These are phyloP conservation scores for Aspergillus fischeri DNA, from an alignment of 2,329 filamentous ascomycete genomes.

Conservation along the genomic window DNA sequence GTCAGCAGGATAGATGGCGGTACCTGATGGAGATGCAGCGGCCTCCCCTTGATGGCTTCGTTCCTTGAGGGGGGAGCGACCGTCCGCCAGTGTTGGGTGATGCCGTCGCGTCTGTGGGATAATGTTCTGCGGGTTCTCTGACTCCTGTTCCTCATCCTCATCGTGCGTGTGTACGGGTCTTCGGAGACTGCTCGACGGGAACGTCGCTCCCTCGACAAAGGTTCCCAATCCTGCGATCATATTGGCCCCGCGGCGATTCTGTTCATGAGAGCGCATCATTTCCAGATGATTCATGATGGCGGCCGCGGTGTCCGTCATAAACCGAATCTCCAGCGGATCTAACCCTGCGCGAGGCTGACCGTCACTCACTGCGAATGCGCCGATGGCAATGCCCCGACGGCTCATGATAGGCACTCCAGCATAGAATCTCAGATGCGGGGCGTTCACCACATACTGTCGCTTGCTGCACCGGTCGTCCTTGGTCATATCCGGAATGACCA, in stretches of 20 bases:
- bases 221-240: slow-evolving; percentile 8
- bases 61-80: background rate
- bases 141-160: slow-evolving; percentile 3
- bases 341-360: slow-evolving; percentile 1
- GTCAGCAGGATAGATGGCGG: background rate
- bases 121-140: background rate
- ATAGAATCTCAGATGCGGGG: slow-evolving; percentile 43
- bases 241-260: slow-evolving; percentile 6
- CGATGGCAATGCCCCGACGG: slow-evolving; percentile 7
- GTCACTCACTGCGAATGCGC: slow-evolving; percentile 5
- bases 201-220: slow-evolving; percentile 7
- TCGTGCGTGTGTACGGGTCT: slow-evolving; percentile 6
- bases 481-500: slow-evolving; percentile 31
- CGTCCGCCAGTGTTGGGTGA: background rate
- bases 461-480: slow-evolving; percentile 29
- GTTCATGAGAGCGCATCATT: slow-evolving; percentile 7
- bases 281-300: slow-evolving; percentile 10
- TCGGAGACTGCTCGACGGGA: slow-evolving; percentile 3
- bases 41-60: background rate
- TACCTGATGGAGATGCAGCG: background rate
- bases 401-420: slow-evolving; percentile 41
- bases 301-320: slow-evolving; percentile 7
- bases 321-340: slow-evolving; percentile 3
- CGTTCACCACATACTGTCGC: slow-evolving; percentile 20
- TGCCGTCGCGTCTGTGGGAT: background rate